These are phyloP conservation scores for Aspergillus wentii DNA, from an alignment of 495 filamentous ascomycete genomes.

Conservation along the genomic window DNA sequence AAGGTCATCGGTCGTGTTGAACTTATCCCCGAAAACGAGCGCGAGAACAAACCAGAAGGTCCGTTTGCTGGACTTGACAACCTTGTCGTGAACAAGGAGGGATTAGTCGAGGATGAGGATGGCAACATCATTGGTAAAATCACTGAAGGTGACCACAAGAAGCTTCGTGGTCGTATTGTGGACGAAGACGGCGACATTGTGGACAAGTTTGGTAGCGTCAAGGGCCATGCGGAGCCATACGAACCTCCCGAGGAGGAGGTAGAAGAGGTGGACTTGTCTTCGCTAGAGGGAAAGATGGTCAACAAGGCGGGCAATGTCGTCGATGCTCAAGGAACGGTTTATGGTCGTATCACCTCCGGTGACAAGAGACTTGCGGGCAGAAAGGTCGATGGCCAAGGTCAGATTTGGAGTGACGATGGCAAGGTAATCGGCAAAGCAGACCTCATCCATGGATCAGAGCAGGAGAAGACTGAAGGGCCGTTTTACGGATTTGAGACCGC, in stretches of 20 bases:
- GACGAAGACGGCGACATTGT: conserved; percentile 83
- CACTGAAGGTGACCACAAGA: conserved; percentile 70
- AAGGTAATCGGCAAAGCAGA: conserved; percentile 76
- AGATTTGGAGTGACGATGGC: conserved; percentile 76
- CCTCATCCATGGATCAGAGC: conserved; percentile 67
- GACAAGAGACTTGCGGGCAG: conserved; percentile 68
- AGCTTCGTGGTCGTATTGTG: conserved; percentile 68
- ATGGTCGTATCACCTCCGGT: conserved; percentile 71
- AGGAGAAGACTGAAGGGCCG: conserved; percentile 66
- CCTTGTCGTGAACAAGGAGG: conserved; percentile 62
- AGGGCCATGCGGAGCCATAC: conserved; percentile 71
- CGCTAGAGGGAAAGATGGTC: conserved; percentile 74
- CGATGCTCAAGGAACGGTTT: conserved; percentile 66
- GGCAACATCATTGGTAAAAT: conserved; percentile 68
- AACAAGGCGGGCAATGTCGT: conserved; percentile 86
- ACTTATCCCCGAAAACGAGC: conserved; percentile 66
- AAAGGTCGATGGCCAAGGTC: conserved; percentile 77
- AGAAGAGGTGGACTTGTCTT: conserved; percentile 55
- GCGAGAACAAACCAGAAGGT: conserved; percentile 62
- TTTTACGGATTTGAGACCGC: conserved; percentile 74
- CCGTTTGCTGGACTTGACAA: conserved; percentile 74
- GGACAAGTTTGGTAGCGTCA: conserved; percentile 72
- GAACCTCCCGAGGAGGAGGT: conserved; percentile 51
- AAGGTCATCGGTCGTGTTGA: conserved; percentile 71
- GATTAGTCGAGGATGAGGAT: conserved; percentile 63